A percentile compares a stretch with the other conserved stretches of the same genome.
Conservation (phyloP, 2,329 filamentous ascomycete genomes). For the Seiridium unicorne region DNA sequence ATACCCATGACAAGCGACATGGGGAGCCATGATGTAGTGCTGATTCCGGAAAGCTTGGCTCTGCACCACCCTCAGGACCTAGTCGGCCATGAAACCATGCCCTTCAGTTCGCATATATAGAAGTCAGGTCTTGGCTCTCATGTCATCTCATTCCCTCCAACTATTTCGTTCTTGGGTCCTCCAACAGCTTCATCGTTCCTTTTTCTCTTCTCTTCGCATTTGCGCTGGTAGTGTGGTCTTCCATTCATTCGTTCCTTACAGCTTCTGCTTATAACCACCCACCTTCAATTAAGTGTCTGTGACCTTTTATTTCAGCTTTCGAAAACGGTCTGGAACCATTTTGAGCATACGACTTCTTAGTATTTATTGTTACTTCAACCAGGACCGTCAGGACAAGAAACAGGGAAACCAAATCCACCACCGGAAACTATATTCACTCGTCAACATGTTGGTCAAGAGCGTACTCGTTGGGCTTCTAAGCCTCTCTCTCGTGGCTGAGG, state of each 20-base stretch:
- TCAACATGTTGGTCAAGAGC: slow-evolving; percentile 53
- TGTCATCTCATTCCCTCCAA: slow-evolving; percentile 26
- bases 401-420: slow-evolving; percentile 11
- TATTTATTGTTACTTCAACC: slow-evolving; percentile 20
- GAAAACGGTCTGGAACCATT: slow-evolving; percentile 52
- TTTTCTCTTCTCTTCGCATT: slow-evolving; percentile 37
- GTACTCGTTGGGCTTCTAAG: slow-evolving; percentile 48
- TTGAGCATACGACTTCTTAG: slow-evolving; percentile 26
- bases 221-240: slow-evolving; percentile 47
- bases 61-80: slow-evolving; percentile 17
- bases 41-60: slow-evolving; percentile 22
- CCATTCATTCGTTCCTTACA: slow-evolving; percentile 44
- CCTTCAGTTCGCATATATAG: slow-evolving; percentile 33
- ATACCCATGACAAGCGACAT: slow-evolving; percentile 23
- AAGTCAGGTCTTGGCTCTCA: slow-evolving; percentile 38
- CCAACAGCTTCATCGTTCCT: slow-evolving; percentile 26
- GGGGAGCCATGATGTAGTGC: slow-evolving; percentile 24
- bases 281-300: slow-evolving; percentile 32
- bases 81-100: slow-evolving; percentile 20
- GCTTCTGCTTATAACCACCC: slow-evolving; percentile 30
- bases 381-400: slow-evolving; percentile 3
- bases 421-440: background rate
- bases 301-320: slow-evolving; percentile 41
- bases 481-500: slow-evolving; percentile 44
- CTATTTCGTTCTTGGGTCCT: slow-evolving; percentile 22